These are phyloP conservation scores for Suillus subalutaceus DNA, from an alignment of 768 basidiomycete genomes.

Conservation along the genomic window DNA sequence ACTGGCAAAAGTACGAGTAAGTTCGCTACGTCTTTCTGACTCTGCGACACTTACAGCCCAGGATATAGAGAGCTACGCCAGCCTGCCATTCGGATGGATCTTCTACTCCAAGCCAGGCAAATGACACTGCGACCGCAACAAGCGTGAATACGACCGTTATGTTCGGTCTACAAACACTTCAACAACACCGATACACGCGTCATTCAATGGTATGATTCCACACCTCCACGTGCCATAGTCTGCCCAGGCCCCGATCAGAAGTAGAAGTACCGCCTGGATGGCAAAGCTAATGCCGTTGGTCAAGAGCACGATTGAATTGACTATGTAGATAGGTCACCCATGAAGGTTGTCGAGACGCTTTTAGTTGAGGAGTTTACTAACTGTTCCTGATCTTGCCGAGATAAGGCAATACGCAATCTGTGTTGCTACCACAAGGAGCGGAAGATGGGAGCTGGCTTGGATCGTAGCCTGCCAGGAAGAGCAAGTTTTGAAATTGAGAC, in stretches of 20 bases:
- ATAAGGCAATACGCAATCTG: constrained; percentile 67
- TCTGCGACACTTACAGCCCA: too few species aligned
- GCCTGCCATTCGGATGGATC: too few species aligned
- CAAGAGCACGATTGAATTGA: constrained; percentile 77
- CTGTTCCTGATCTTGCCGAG: constrained; percentile 63
- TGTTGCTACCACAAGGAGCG: constrained; percentile 47
- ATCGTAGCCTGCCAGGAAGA: constrained; percentile 72
- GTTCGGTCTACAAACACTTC: constrained; percentile 54
- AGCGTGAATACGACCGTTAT: constrained; percentile 78
- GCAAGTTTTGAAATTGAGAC: constrained; percentile 56
- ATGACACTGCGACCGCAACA: constrained; percentile 61
- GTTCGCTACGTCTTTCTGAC: too few species aligned
- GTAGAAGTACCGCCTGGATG: constrained; percentile 67
- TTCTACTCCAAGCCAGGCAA: constrained; percentile 66
- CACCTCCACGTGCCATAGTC: constrained; percentile 84
- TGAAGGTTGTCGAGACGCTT: too few species aligned
- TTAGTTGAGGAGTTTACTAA: constrained; percentile 32
- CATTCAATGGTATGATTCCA: not conserved
- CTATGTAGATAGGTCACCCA: constrained; percentile 32
- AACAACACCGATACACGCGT: not conserved
- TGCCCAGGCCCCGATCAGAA: constrained; percentile 76
- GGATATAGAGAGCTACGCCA: too few species aligned
- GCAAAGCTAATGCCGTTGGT: constrained; percentile 70
- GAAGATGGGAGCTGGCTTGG: constrained; percentile 41
- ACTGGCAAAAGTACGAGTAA: too few species aligned